Conservation (phyloP, 2,329 filamentous ascomycete genomes). For the Alternaria tenuissima region DNA sequence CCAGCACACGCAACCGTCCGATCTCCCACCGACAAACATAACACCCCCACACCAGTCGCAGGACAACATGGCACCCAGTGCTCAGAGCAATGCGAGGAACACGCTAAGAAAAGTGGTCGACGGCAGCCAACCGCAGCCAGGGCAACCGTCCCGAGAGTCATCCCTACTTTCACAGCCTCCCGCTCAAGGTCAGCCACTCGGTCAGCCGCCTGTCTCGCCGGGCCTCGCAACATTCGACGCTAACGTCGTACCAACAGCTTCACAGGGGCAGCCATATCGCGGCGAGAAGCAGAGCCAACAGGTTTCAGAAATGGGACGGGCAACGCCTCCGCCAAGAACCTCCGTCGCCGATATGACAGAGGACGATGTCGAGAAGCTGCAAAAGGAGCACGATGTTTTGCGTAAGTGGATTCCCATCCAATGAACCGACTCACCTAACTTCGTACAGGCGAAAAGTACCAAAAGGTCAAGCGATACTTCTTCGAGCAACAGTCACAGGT, state of each 20-base stretch:
- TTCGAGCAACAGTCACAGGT: constrained; percentile 92
- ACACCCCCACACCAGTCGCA: constrained; percentile 43
- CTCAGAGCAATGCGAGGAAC: constrained; percentile 35
- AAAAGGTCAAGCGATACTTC: constrained; percentile 97
- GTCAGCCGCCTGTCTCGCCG: constrained; percentile 47
- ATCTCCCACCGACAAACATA: constrained; percentile 37
- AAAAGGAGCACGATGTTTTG: constrained; percentile 61
- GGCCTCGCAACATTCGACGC: constrained; percentile 55
- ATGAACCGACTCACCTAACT: constrained; percentile 8
- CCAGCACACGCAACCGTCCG: constrained; percentile 36
- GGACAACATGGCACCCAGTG: constrained; percentile 44
- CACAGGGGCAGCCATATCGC: constrained; percentile 56
- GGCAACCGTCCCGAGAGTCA: constrained; percentile 44
- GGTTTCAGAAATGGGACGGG: constrained; percentile 46
- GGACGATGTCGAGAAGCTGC: constrained; percentile 57
- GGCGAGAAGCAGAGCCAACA: constrained; percentile 47
- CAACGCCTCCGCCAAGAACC: constrained; percentile 57
- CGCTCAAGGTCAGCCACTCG: constrained; percentile 49
- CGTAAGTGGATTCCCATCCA: constrained; percentile 47
- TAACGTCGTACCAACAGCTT: constrained; percentile 55
- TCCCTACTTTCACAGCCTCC: constrained; percentile 47
- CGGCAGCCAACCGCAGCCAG: constrained; percentile 38
- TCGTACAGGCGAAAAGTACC: constrained; percentile 84
- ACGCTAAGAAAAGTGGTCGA: constrained; percentile 48
- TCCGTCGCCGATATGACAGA: constrained; percentile 55